Conservation (phyloP, 305 asterid genomes). For the Fraxinus angustifolia region DNA sequence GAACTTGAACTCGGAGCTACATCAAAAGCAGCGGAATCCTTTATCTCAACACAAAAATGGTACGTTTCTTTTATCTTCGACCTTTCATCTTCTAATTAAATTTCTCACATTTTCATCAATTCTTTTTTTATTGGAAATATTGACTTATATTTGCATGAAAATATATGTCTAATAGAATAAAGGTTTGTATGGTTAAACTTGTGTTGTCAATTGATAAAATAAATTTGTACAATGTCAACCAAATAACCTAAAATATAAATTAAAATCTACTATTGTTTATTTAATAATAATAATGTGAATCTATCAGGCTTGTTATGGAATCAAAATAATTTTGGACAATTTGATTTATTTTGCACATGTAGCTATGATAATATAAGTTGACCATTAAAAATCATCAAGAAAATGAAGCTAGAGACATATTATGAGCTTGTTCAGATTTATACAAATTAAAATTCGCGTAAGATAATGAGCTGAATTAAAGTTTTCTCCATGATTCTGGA, state of each 20-base stretch:
- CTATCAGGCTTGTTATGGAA: background rate
- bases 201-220: too few species aligned
- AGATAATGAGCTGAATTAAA: too few species aligned
- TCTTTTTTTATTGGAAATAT: too few species aligned
- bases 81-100: background rate
- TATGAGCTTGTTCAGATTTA: background rate
- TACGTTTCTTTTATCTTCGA: background rate
- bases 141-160: too few species aligned
- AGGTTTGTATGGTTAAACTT: too few species aligned
- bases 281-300: too few species aligned
- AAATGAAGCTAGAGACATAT: background rate
- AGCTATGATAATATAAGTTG: background rate
- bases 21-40: background rate
- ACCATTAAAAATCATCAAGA: background rate
- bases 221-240: too few species aligned
- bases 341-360: background rate
- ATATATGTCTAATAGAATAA: too few species aligned
- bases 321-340: background rate
- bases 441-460: too few species aligned
- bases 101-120: too few species aligned
- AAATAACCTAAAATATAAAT: too few species aligned
- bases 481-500: background rate
- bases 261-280: too few species aligned
- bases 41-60: background rate
- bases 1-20: background rate